phyloP scores from a whole-genome alignment of 2,329 filamentous ascomycete species.

The Arthroderma sp. region DNA sequence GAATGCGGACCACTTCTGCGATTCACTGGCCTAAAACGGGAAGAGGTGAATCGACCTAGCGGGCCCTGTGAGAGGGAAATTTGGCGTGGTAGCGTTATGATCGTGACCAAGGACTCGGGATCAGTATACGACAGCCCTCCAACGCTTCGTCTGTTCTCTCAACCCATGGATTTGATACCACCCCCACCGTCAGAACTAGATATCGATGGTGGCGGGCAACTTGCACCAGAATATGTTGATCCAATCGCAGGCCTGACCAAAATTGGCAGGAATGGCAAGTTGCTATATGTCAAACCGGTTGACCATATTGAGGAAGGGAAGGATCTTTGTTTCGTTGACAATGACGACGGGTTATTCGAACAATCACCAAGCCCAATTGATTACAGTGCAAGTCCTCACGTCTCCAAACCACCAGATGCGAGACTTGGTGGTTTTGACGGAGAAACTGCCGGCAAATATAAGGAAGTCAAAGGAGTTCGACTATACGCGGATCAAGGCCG shows the following conservation, averaged over 20 bases:
- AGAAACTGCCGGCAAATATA: slow-evolving; percentile 67
- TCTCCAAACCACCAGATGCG: slow-evolving; percentile 35
- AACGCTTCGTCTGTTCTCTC: slow-evolving; percentile 69
- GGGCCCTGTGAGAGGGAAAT: slow-evolving; percentile 52
- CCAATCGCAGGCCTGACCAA: slow-evolving; percentile 80
- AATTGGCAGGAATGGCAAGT: slow-evolving; percentile 69
- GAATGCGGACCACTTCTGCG: slow-evolving; percentile 83
- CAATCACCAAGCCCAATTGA: slow-evolving; percentile 37
- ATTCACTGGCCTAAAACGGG: slow-evolving; percentile 69
- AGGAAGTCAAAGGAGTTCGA: slow-evolving; percentile 67
- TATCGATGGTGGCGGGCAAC: slow-evolving; percentile 46
- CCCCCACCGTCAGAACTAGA: slow-evolving; percentile 52
- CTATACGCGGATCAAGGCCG: slow-evolving; percentile 73
- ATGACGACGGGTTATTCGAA: slow-evolving; percentile 73
- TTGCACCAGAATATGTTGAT: slow-evolving; percentile 71
- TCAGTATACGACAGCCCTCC: slow-evolving; percentile 73
- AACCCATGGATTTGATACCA: slow-evolving; percentile 69
- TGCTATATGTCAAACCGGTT: slow-evolving; percentile 78
- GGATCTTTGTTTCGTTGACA: slow-evolving; percentile 68
- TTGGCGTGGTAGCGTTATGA: slow-evolving; percentile 91
- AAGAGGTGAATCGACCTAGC: slow-evolving; percentile 21
- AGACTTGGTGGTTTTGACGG: slow-evolving; percentile 47
- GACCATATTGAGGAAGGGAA: slow-evolving; percentile 66
- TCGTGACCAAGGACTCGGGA: slow-evolving; percentile 73
- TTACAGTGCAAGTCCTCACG: slow-evolving; percentile 24